Percentiles rank a stretch among this genome's conserved stretches.
Evolutionary conservation across 2,329 filamentous ascomycete genomes (phyloP).

Genomic region (Arachnopeziza araneosa): DNA sequence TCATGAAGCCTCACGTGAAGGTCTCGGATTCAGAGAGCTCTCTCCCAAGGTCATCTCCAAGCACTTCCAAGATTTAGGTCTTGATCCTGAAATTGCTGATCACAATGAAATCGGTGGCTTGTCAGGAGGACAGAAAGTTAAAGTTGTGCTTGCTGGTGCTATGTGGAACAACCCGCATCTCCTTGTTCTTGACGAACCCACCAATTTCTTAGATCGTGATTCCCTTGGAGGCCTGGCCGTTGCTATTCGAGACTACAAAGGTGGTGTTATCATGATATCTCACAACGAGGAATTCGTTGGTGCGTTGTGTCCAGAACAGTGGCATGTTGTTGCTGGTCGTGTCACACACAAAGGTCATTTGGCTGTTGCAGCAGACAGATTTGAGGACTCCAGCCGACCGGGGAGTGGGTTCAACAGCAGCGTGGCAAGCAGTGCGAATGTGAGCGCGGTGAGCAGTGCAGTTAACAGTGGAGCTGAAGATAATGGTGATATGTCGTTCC

Average conservation of each 20-base stretch:
- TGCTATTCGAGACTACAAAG: slow-evolving; percentile 96
- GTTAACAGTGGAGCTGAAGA: slow-evolving; percentile 84
- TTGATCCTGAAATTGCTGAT: slow-evolving; percentile 96
- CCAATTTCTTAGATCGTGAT: slow-evolving; percentile 98
- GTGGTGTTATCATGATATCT: slow-evolving; percentile 97
- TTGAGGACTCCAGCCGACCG: slow-evolving; percentile 72
- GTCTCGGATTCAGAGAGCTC: slow-evolving; percentile 90
- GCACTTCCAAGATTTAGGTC: slow-evolving; percentile 94
- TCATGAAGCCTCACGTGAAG: slow-evolving; percentile 96
- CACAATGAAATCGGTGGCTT: slow-evolving; percentile 97
- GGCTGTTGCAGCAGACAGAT: slow-evolving; percentile 71
- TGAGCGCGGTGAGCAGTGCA: slow-evolving; percentile 53
- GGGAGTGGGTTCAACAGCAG: slow-evolving; percentile 55
- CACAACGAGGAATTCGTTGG: slow-evolving; percentile 99
- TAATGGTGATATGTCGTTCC: slow-evolving; percentile 79
- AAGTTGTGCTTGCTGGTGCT: slow-evolving; percentile 91
- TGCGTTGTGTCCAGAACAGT: slow-evolving; percentile 91
- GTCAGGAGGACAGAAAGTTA: slow-evolving; percentile 97
- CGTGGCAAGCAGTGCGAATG: slow-evolving; percentile 52
- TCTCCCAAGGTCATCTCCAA: slow-evolving; percentile 92
- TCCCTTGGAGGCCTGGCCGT: slow-evolving; percentile 95
- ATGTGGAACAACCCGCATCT: slow-evolving; percentile 99
- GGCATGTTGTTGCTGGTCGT: slow-evolving; percentile 84
- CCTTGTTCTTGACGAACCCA: slow-evolving; percentile 95
- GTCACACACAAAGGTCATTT: slow-evolving; percentile 78